These are phyloP conservation scores for Scheffersomyces illinoinensis DNA, from an alignment of 1,139 yeast genomes.

Conservation along the genomic window DNA sequence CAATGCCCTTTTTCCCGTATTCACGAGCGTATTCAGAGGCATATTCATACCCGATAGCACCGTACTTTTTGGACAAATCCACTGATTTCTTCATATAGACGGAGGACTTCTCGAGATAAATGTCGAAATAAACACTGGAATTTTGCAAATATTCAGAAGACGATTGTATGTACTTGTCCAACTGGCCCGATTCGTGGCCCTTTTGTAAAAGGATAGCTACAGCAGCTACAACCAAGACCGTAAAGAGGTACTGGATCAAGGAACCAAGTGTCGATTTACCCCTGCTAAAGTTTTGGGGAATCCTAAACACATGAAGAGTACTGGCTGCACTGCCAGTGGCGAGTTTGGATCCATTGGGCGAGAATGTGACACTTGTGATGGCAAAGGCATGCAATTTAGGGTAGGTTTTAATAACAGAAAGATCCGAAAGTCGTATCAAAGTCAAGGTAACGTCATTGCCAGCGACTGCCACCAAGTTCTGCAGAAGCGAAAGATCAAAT, in stretches of 20 bases:
- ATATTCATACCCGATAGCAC: conserved; percentile 17
- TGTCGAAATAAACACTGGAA: neutral
- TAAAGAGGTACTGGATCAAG: conserved; percentile 38
- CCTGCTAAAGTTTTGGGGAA: conserved; percentile 54
- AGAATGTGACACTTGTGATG: conserved; percentile 71
- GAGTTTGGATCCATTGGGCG: conserved; percentile 65
- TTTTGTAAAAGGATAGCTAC: conserved; percentile 48
- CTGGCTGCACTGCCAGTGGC: conserved; percentile 85
- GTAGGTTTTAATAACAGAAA: conserved; percentile 51
- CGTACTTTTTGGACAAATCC: conserved; percentile 30
- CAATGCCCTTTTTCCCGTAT: conserved; percentile 25
- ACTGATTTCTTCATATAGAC: conserved; percentile 20
- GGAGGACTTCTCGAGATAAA: conserved; percentile 4
- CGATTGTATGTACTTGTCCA: conserved; percentile 18
- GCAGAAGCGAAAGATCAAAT: conserved; percentile 49
- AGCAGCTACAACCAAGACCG: conserved; percentile 46
- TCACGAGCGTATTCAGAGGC: conserved; percentile 16
- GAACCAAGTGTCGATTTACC: conserved; percentile 47
- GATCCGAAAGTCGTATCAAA: conserved; percentile 51
- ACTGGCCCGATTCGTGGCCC: conserved; percentile 39
- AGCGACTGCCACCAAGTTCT: conserved; percentile 64
- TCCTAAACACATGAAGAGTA: conserved; percentile 59
- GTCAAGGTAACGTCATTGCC: conserved; percentile 75
- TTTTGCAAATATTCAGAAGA: conserved; percentile 1
- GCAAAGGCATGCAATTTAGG: conserved; percentile 76